Evolutionary conservation across 176 grass and related monocot species (phyloP).

Genomic region (Oryza rufipogon): DNA sequence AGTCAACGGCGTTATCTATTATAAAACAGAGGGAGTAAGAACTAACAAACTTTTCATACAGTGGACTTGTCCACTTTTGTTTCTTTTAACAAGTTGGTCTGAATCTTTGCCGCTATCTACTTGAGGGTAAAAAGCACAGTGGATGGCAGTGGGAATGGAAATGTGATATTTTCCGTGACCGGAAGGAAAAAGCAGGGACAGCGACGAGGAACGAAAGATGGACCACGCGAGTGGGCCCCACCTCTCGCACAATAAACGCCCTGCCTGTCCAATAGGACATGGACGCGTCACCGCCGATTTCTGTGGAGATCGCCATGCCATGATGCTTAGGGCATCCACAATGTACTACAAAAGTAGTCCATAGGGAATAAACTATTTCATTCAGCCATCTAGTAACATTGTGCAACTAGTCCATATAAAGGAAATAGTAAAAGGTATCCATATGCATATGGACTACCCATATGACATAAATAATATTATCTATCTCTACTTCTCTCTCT

Average conservation of each 20-base stretch:
- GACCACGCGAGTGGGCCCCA: constrained; percentile 21
- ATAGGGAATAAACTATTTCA: too few relatives aligned
- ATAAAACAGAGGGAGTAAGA: too few relatives aligned
- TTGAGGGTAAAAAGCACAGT: neutral
- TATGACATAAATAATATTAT: too few relatives aligned
- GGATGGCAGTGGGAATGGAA: neutral
- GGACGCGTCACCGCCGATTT: constrained; percentile 19
- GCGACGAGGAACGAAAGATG: constrained; percentile 5
- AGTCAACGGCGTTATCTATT: too few relatives aligned
- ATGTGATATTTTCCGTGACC: constrained; percentile 5
- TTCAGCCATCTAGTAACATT: too few relatives aligned
- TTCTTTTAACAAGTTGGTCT: neutral
- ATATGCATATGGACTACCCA: too few relatives aligned
- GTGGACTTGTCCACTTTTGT: neutral
- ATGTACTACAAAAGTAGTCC: too few relatives aligned
- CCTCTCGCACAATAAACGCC: neutral
- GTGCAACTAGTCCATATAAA: too few relatives aligned
- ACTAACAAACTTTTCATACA: neutral
- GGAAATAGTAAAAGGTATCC: too few relatives aligned
- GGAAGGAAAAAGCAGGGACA: constrained; percentile 14
- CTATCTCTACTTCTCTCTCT: too few relatives aligned
- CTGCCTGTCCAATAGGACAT: neutral
- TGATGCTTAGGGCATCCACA: neutral
- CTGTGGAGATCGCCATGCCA: neutral
- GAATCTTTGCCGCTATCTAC: neutral